These are phyloP conservation scores for Penicillium sp. DNA, from an alignment of 2,329 filamentous ascomycete genomes.

Conservation along the genomic window DNA sequence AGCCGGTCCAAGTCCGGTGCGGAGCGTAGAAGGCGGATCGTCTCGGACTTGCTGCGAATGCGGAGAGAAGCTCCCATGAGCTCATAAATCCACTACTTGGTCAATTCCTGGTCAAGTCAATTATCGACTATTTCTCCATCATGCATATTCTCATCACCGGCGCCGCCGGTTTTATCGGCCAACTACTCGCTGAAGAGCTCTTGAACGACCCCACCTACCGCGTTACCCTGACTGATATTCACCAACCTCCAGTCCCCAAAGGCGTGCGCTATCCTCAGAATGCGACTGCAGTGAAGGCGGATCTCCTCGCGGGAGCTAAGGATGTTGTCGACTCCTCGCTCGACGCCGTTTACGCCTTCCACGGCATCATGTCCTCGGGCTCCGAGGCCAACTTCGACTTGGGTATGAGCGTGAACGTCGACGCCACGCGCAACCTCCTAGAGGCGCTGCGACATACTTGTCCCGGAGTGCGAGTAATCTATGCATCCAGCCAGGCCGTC, in stretches of 20 bases:
- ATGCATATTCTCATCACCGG: constrained; percentile 60
- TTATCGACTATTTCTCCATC: background rate
- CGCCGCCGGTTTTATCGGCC: constrained; percentile 61
- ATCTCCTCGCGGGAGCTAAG: constrained; percentile 48
- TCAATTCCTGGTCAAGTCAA: background rate
- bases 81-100: constrained; percentile 11
- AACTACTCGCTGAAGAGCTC: constrained; percentile 55
- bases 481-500: constrained; percentile 60
- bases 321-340: constrained; percentile 42
- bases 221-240: constrained; percentile 56
- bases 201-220: constrained; percentile 47
- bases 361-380: constrained; percentile 64
- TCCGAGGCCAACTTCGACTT: constrained; percentile 59
- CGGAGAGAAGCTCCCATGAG: constrained; percentile 22
- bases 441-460: constrained; percentile 49
- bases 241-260: constrained; percentile 49
- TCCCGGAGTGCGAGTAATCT: constrained; percentile 56
- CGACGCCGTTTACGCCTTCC: constrained; percentile 57
- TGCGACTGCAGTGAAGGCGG: constrained; percentile 49
- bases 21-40: constrained; percentile 17
- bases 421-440: constrained; percentile 54
- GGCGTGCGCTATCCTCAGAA: constrained; percentile 49
- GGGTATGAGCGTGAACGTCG: constrained; percentile 58
- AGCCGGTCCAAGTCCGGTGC: constrained; percentile 31
- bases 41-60: constrained; percentile 38